Evolutionary conservation across 768 basidiomycete genomes (phyloP).

Genomic region (Rubroboletus satanas): DNA sequence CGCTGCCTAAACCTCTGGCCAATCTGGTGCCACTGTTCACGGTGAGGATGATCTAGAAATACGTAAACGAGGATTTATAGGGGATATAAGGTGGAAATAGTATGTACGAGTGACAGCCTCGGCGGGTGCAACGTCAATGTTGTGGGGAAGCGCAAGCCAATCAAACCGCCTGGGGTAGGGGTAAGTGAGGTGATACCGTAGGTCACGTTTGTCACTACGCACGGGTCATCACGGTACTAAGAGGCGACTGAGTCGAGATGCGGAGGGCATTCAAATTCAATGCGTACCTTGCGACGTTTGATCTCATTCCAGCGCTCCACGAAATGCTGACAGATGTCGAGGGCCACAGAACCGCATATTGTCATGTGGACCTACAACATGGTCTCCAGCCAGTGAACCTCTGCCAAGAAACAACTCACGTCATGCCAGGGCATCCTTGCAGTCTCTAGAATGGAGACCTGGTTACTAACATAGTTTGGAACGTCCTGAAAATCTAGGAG

Average conservation of each 20-base stretch:
- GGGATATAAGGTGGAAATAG: not conserved
- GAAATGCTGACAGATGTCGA: conserved; percentile 93
- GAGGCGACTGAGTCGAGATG: conserved; percentile 3
- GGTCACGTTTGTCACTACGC: conserved; percentile 20
- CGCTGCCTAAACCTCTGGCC: conserved; percentile 62
- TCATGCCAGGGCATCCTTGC: conserved; percentile 96
- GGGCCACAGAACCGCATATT: conserved; percentile 70
- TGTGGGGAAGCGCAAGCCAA: conserved; percentile 80
- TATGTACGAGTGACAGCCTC: conserved; percentile 61
- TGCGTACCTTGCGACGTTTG: conserved; percentile 70
- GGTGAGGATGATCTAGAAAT: conserved; percentile 58
- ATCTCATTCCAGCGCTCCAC: conserved; percentile 89
- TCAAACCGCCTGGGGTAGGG: conserved; percentile 41
- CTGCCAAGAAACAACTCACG: conserved; percentile 43
- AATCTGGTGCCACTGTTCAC: conserved; percentile 52
- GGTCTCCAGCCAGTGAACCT: not conserved
- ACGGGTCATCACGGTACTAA: conserved; percentile 43
- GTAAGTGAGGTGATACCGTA: conserved; percentile 1
- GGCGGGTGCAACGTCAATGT: conserved; percentile 54
- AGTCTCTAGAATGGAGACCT: conserved; percentile 61
- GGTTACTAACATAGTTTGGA: conserved; percentile 67
- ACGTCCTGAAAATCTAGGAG: conserved; percentile 84
- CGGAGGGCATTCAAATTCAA: not conserved
- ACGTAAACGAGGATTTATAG: not conserved
- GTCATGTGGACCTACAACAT: conserved; percentile 73